phyloP scores from a whole-genome alignment of 2,329 filamentous ascomycete species.

The Apiospora rasikravindrae region DNA sequence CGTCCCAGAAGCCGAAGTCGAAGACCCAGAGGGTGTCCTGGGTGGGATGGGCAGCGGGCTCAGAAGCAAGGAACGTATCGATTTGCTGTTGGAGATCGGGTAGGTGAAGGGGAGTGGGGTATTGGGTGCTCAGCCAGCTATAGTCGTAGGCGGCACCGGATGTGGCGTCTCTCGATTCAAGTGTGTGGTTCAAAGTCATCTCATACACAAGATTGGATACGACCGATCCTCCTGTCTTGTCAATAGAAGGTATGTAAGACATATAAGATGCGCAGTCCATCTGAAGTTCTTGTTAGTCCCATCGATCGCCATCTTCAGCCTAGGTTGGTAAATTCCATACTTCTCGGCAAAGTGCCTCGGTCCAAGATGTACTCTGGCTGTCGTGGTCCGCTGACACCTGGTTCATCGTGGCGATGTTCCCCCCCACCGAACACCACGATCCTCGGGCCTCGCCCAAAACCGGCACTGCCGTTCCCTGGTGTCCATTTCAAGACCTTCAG shows the following conservation, averaged over 20 bases:
- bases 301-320: not conserved
- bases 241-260: constrained; percentile 49
- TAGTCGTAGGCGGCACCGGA: constrained; percentile 47
- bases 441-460: constrained; percentile 43
- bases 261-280: constrained; percentile 51
- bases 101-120: constrained; percentile 44
- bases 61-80: constrained; percentile 48
- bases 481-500: constrained; percentile 24
- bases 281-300: constrained; percentile 39
- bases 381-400: constrained; percentile 28
- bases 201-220: constrained; percentile 63
- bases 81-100: constrained; percentile 53
- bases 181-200: constrained; percentile 44
- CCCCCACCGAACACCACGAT: constrained; percentile 59
- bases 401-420: constrained; percentile 49
- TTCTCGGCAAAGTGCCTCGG: constrained; percentile 53
- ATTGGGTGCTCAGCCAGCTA: constrained; percentile 48
- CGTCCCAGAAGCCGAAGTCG: constrained; percentile 59
- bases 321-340: constrained; percentile 34
- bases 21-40: constrained; percentile 60
- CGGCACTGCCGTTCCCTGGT: constrained; percentile 14
- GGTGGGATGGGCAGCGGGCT: constrained; percentile 40
- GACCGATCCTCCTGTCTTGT: constrained; percentile 58
- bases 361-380: constrained; percentile 45
- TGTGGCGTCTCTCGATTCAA: constrained; percentile 32